Conservation (phyloP, 495 filamentous ascomycete genomes). For the Penicillium bovifimosum region DNA sequence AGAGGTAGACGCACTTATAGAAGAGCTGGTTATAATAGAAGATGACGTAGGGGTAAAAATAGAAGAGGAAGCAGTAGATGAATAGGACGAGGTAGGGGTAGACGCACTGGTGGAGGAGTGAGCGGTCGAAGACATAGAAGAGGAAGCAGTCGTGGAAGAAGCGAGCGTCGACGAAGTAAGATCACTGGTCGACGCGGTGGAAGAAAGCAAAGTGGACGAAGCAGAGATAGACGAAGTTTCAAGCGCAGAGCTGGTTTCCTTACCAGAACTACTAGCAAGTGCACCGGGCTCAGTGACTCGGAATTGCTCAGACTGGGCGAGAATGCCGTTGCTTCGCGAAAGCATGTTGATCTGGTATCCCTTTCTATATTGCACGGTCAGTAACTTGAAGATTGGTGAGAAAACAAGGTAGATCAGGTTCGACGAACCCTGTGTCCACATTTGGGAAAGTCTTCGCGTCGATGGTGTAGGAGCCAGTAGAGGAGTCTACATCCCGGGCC, state of each 20-base stretch:
- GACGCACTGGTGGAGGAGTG: slow-evolving; percentile 25
- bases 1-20: slow-evolving; percentile 10
- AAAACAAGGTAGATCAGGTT: neutral
- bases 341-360: slow-evolving; percentile 36
- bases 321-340: slow-evolving; percentile 23
- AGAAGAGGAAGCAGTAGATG: slow-evolving; percentile 20
- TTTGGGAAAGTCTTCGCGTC: slow-evolving; percentile 16
- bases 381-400: neutral
- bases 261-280: slow-evolving; percentile 25
- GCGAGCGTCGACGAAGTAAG: slow-evolving; percentile 13
- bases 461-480: slow-evolving; percentile 26
- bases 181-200: slow-evolving; percentile 12
- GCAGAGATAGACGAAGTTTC: slow-evolving; percentile 13
- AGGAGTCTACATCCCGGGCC: slow-evolving; percentile 25
- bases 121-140: slow-evolving; percentile 21
- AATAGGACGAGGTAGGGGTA: slow-evolving; percentile 17
- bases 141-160: slow-evolving; percentile 17
- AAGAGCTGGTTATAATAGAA: slow-evolving; percentile 16
- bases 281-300: slow-evolving; percentile 21
- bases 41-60: slow-evolving; percentile 19
- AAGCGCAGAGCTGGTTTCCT: slow-evolving; percentile 27
- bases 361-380: slow-evolving; percentile 11
- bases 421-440: slow-evolving; percentile 22
- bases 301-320: slow-evolving; percentile 35
- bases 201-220: slow-evolving; percentile 8